Evolutionary conservation across 768 basidiomycete species (phyloP).

Genomic region (Paxillus involutus): DNA sequence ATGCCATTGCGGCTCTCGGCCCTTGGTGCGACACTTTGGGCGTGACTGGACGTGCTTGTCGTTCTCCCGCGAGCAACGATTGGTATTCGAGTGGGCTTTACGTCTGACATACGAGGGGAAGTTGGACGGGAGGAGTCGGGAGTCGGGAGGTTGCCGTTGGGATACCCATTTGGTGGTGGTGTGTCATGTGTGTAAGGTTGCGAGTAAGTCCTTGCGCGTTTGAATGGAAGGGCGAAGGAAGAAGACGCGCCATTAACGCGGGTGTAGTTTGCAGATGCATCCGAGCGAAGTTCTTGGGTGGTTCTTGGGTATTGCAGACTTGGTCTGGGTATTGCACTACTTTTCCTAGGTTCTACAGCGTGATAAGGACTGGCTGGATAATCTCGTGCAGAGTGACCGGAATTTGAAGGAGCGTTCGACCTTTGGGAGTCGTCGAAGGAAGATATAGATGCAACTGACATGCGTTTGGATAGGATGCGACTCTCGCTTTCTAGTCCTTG

Average conservation of each 20-base stretch:
- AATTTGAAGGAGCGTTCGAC: constrained; percentile 18
- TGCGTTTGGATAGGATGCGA: constrained; percentile 69
- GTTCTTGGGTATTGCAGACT: constrained; percentile 40
- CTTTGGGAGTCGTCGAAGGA: constrained; percentile 47
- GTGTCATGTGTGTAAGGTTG: constrained; percentile 52
- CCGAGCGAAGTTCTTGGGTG: constrained; percentile 21
- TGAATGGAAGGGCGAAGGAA: constrained; percentile 34
- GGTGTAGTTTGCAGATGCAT: constrained; percentile 23
- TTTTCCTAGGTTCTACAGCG: constrained; percentile 34
- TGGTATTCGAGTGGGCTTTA: constrained; percentile 50
- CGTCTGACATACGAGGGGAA: constrained; percentile 43
- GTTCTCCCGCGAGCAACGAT: constrained; percentile 41
- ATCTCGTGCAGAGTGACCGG: constrained; percentile 19
- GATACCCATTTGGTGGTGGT: constrained; percentile 30
- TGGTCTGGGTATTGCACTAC: constrained; percentile 47
- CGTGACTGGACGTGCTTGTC: constrained; percentile 40
- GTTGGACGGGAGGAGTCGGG: constrained; percentile 41
- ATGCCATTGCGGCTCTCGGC: constrained; percentile 35
- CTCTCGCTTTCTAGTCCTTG: constrained; percentile 82
- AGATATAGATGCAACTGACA: constrained; percentile 70
- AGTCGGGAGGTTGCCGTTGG: constrained; percentile 29
- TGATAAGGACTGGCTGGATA: constrained; percentile 18
- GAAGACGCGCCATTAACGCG: constrained; percentile 30
- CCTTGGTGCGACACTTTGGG: constrained; percentile 35
- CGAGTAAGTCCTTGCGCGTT: constrained; percentile 65